phyloP scores from a whole-genome alignment of 495 filamentous ascomycete genomes.

The Alectoria sarmentosa region DNA sequence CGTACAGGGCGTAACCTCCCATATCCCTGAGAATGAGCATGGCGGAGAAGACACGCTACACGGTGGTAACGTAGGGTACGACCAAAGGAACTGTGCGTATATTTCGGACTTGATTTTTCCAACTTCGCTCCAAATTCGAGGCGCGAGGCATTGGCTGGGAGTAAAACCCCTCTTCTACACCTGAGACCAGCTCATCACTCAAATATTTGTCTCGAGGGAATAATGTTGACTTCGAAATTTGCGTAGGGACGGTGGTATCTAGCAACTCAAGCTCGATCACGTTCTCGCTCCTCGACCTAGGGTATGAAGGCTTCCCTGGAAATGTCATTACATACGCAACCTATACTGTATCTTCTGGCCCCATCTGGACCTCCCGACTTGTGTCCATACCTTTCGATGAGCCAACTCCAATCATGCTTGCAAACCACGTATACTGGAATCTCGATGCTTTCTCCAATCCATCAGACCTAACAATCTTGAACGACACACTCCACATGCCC shows the following conservation, averaged over 20 bases:
- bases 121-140: too few species aligned
- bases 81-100: conserved; percentile 77
- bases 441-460: conserved; percentile 67
- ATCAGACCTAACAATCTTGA: conserved; percentile 55
- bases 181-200: too few species aligned
- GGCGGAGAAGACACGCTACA: conserved; percentile 65
- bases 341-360: conserved; percentile 52
- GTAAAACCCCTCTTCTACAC: too few species aligned
- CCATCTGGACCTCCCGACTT: conserved; percentile 42
- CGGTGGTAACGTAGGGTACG: conserved; percentile 76
- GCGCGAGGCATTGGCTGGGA: too few species aligned
- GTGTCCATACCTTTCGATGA: conserved; percentile 68
- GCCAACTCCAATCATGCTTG: conserved; percentile 74
- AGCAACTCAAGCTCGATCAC: conserved; percentile 61
- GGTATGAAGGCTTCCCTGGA: conserved; percentile 70
- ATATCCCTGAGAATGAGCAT: conserved; percentile 68
- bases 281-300: conserved; percentile 71
- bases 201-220: too few species aligned
- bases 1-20: conserved; percentile 57
- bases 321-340: conserved; percentile 72
- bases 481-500: conserved; percentile 67
- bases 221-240: too few species aligned
- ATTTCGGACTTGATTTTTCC: too few species aligned
- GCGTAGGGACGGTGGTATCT: conserved; percentile 62
- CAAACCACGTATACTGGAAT: conserved; percentile 85